These are phyloP conservation scores for Myrica gale DNA, from an alignment of 306 rosid species.

Conservation along the genomic window DNA sequence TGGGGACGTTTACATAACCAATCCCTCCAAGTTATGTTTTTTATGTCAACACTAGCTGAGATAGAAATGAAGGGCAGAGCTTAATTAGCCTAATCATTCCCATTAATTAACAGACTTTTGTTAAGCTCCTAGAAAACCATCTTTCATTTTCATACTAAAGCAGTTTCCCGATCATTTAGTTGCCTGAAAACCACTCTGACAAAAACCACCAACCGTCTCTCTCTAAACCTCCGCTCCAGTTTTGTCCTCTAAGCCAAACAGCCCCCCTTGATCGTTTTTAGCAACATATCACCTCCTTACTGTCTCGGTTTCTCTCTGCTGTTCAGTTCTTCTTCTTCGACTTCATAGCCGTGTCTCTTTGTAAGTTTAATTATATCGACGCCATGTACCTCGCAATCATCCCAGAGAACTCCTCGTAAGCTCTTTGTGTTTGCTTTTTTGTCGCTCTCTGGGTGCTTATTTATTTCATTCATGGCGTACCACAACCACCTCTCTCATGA, in stretches of 20 bases:
- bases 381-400: constrained; percentile 23
- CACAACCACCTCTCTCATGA: constrained; percentile 70
- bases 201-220: constrained; percentile 19
- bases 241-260: not conserved
- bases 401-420: not conserved
- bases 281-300: constrained; percentile 18
- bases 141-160: constrained; percentile 1
- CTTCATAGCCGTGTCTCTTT: not conserved
- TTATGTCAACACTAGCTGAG: not conserved
- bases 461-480: constrained; percentile 60
- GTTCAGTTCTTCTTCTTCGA: not conserved
- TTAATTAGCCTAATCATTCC: not conserved
- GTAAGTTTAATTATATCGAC: not conserved
- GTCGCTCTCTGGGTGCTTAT: not conserved
- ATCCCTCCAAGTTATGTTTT: not conserved
- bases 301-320: constrained; percentile 4
- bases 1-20: not conserved
- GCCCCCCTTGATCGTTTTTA: constrained; percentile 25
- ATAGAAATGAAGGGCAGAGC: not conserved
- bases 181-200: constrained; percentile 33
- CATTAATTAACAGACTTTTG: not conserved
- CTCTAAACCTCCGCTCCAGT: not conserved
- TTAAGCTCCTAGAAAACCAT: not conserved
- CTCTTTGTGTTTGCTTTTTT: not conserved
- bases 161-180: constrained; percentile 23